These are phyloP conservation scores for Nicotiana tomentosiformis DNA, from an alignment of 257 asterid species.

Conservation along the genomic window DNA sequence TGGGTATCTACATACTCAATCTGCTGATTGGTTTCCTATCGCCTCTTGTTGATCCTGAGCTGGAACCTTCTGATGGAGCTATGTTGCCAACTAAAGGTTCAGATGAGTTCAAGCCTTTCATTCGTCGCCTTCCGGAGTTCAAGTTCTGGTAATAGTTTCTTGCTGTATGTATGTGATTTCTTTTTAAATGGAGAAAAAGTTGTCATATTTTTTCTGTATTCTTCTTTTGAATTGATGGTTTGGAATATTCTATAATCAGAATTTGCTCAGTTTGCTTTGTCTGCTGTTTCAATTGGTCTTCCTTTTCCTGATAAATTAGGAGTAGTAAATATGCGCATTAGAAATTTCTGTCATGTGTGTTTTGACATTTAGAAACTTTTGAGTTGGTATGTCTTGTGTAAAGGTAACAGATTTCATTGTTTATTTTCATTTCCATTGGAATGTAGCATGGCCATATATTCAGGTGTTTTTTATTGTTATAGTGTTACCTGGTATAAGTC, in stretches of 20 bases:
- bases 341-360: not conserved
- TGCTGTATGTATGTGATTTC: not conserved
- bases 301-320: not conserved
- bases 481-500: too few relatives aligned
- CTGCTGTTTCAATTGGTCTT: not conserved
- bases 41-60: slow-evolving; percentile 84
- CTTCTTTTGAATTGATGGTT: not conserved
- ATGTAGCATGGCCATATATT: not conserved
- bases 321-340: not conserved
- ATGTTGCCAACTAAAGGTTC: slow-evolving; percentile 86
- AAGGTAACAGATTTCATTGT: not conserved
- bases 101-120: slow-evolving; percentile 89
- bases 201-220: not conserved
- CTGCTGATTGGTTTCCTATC: slow-evolving; percentile 80
- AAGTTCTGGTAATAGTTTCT: slow-evolving; percentile 47
- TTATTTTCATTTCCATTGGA: too few relatives aligned
- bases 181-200: not conserved
- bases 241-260: not conserved
- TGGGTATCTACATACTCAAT: slow-evolving; percentile 77
- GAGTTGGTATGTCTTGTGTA: not conserved
- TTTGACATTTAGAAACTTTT: not conserved
- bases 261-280: not conserved
- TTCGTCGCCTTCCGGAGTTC: slow-evolving; percentile 88
- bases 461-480: too few relatives aligned
- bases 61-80: slow-evolving; percentile 73